phyloP scores from a whole-genome alignment of 345 rosid genomes.

The Pugionium dolabratum region DNA sequence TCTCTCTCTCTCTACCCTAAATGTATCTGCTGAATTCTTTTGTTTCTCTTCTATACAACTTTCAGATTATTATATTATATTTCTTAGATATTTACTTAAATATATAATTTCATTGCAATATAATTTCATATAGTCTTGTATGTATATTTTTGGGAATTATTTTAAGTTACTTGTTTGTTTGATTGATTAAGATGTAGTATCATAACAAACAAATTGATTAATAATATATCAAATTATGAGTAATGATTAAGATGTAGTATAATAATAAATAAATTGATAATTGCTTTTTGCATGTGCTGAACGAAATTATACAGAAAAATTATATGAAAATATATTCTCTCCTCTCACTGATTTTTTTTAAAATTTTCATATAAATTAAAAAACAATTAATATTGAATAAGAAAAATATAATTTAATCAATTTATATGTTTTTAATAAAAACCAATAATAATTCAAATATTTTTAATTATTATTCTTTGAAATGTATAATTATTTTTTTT shows the following conservation, averaged over 20 bases:
- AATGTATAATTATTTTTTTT: no score
- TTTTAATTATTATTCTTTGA: no score
- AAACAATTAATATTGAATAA: no score
- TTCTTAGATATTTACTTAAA: neutral
- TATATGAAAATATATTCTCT: neutral
- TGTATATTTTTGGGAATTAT: neutral
- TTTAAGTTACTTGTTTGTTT: neutral
- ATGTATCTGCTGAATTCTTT: conserved; percentile 8
- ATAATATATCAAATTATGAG: conserved; percentile 5
- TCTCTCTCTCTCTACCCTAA: neutral
- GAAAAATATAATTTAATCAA: no score
- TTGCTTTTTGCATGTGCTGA: conserved; percentile 30
- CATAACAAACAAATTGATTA: no score
- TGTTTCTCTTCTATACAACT: conserved; percentile 12
- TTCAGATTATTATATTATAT: neutral
- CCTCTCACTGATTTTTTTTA: no score
- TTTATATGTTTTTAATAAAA: no score
- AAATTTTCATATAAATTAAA: no score
- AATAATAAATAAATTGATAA: no score
- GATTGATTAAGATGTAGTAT: no score
- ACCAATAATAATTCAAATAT: no score
- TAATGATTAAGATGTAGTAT: neutral
- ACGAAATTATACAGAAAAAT: conserved; percentile 23
- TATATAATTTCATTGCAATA: conserved; percentile 9
- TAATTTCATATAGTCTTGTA: neutral